Evolutionary conservation across 768 basidiomycete genomes (phyloP).

Genomic region (Hortiboletus campestris): DNA sequence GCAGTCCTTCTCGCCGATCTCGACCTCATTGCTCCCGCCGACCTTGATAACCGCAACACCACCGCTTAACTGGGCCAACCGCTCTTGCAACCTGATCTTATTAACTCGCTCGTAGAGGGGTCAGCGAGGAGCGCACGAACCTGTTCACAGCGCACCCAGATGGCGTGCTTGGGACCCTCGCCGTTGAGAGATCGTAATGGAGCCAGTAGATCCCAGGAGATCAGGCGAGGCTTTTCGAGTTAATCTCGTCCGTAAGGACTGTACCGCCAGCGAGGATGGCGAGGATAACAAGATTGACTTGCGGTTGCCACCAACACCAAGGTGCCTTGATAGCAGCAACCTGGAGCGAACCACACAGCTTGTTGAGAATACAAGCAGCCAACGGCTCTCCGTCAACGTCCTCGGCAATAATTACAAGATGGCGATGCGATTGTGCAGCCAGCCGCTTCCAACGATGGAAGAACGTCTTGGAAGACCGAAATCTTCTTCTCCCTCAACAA

Average conservation of each 20-base stretch:
- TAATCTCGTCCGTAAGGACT: slow-evolving; percentile 95
- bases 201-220: slow-evolving; percentile 87
- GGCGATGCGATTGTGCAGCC: slow-evolving; percentile 83
- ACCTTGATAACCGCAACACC: slow-evolving; percentile 99
- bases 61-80: slow-evolving; percentile 91
- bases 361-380: slow-evolving; percentile 98
- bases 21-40: slow-evolving; percentile 89
- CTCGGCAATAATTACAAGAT: slow-evolving; percentile 95
- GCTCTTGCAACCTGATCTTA: slow-evolving; percentile 92
- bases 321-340: slow-evolving; percentile 96
- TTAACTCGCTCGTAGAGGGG: slow-evolving; percentile 90
- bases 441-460: slow-evolving; percentile 83
- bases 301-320: slow-evolving; percentile 98
- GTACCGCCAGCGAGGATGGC: slow-evolving; percentile 97
- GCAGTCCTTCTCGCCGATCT: slow-evolving; percentile 97
- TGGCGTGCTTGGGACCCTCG: slow-evolving; percentile 84
- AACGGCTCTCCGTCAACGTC: slow-evolving; percentile 98
- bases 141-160: slow-evolving; percentile 94
- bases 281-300: slow-evolving; percentile 97
- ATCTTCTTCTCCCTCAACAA: slow-evolving; percentile 99
- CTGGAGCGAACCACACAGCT: slow-evolving; percentile 95
- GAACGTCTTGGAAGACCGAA: slow-evolving; percentile 88
- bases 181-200: slow-evolving; percentile 92
- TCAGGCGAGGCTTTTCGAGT: slow-evolving; percentile 46
- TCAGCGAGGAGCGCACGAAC: slow-evolving; percentile 83